Base-by-base conservation (phyloP, 75 land plant species). In the Chamaecyparis obtusa region DNA sequence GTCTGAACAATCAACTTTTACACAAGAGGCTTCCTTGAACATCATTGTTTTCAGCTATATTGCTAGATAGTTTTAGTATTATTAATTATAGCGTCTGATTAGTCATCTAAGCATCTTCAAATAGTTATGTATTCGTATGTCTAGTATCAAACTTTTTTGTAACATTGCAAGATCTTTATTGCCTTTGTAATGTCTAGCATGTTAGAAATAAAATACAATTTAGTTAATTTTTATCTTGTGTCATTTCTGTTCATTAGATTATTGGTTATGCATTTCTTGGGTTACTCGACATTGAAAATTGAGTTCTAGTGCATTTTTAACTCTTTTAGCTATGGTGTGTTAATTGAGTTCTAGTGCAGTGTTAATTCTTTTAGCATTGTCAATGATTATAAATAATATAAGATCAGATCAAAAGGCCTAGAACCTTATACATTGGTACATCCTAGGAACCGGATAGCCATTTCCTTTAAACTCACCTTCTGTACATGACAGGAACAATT, bases 401-500 rank as follows among this genome's bases (percentile, higher is more conserved):
- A n/a, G n/a, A n/a, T n/a, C n/a, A n/a, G n/a, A n/a, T n/a, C n/a
- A n/a, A n/a, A n/a, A n/a, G n/a, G n/a, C n/a, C n/a, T n/a, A n/a
- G n/a, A n/a, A n/a, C n/a, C 41, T 39, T 39, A 39, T 1, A 39
- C 41, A 39, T n/a, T 41, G 41, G 41, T 44, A 5, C 46, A 5
- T 44, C 46, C 46, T 44, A 44, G 6, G 46, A 44, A 44, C 6
- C 2, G 46, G 2, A 5, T 44, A 44, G 3, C 46, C 46, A 5
- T 44, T 44, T 44, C 46, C 6, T 84, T 19, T 3, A 8, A 7
- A 84, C 86, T 36, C 30, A 86, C 87, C 87, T 85, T 74, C 87
- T 74, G 87, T 79, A 86, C 5, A 72, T 4, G 2, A 87, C 71
- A 46, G 88, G 88, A 21, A 87, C 78, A 19, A 87, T 87, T 54